These are phyloP conservation scores for Neopestalotiopsis sp. DNA, from an alignment of 2,329 filamentous ascomycete species.

Conservation along the genomic window DNA sequence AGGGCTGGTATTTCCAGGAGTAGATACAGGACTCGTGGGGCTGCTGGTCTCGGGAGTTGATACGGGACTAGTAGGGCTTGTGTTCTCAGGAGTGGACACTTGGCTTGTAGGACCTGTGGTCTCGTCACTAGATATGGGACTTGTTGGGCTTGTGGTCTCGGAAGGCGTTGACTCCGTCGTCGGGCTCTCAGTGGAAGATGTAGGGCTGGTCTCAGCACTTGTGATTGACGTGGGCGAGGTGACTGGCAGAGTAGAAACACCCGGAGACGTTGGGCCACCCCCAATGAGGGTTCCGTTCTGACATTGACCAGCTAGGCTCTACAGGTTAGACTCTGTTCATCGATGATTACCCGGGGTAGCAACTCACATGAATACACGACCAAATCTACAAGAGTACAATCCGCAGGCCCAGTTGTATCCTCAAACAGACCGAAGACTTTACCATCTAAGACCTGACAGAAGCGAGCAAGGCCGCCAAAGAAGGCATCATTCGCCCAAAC, in stretches of 20 bases:
- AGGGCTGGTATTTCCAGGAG: background rate
- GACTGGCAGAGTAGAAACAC: background rate
- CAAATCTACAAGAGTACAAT: background rate
- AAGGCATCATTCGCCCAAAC: background rate
- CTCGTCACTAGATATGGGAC: background rate
- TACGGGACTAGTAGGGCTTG: background rate
- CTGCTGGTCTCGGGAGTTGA: background rate
- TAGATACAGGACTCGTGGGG: background rate
- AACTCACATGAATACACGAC: slow-evolving; percentile 1
- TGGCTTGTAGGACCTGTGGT: background rate
- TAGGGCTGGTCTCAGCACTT: background rate
- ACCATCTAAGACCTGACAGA: background rate
- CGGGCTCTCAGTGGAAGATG: background rate
- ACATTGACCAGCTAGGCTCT: background rate
- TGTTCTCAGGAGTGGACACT: background rate
- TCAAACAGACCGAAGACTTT: background rate
- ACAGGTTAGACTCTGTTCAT: background rate
- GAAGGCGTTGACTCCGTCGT: background rate
- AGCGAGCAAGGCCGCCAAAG: background rate
- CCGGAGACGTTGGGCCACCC: background rate
- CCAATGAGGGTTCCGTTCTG: background rate
- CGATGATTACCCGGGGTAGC: background rate
- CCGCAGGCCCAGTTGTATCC: background rate
- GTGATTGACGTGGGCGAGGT: background rate
- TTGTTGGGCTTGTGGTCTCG: background rate